Evolutionary conservation across 208 protist species (phyloP).

Genomic region (Leishmania martiniquensis): DNA sequence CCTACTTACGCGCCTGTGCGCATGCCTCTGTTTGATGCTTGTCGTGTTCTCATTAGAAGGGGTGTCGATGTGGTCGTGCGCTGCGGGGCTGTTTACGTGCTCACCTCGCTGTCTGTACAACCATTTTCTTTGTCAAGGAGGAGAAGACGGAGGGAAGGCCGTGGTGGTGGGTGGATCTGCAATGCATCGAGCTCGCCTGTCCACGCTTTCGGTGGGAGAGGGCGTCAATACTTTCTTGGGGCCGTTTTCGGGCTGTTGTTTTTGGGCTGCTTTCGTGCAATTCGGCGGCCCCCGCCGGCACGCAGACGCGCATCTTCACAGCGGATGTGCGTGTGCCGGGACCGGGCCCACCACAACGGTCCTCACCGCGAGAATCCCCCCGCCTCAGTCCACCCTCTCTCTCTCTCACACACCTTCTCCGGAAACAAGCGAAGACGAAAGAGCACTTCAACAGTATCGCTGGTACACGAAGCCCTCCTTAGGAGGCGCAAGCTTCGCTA

Average conservation of each 20-base stretch:
- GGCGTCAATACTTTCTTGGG: neutral
- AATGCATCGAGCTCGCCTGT: neutral
- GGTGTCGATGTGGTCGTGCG: neutral
- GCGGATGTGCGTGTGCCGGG: neutral
- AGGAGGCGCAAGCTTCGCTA: neutral
- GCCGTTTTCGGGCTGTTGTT: neutral
- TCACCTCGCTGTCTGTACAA: neutral
- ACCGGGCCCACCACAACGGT: no score
- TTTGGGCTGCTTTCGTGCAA: no score
- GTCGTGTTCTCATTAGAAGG: neutral
- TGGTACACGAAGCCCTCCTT: neutral
- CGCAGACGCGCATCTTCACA: neutral
- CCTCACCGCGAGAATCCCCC: neutral
- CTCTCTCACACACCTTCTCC: no score
- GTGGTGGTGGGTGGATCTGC: neutral
- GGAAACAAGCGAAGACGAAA: neutral
- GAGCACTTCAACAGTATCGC: neutral
- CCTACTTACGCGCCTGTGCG: neutral
- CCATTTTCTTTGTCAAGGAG: neutral
- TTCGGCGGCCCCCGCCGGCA: neutral
- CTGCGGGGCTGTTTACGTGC: neutral
- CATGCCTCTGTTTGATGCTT: neutral
- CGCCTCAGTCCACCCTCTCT: no score
- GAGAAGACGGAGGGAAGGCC: neutral
- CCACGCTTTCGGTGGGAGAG: neutral